Base-by-base conservation (phyloP, 2,329 filamentous ascomycete species). In the Clonostachys sp. region DNA sequence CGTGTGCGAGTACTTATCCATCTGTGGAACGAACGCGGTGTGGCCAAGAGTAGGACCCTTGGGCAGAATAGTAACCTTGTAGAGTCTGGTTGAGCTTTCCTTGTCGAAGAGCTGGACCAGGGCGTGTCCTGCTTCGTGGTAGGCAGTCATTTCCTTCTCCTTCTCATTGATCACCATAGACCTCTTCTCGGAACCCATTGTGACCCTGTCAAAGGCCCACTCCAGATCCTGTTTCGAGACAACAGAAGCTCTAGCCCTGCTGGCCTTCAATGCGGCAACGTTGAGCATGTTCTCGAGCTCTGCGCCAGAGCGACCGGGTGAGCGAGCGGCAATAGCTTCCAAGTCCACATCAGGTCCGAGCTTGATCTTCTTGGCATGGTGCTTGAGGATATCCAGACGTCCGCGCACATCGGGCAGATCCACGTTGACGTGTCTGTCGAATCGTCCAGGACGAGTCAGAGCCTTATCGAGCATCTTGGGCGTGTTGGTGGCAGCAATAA, bases 281-380 rank as follows among this genome's bases (percentile, higher is more conserved):
- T 99, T 99, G 61, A 96, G 87, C 57, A 99, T 83, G 63, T 96
- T 99, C 70, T 97, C 94, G 12, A 99, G 77, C 58, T 99, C 94
- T 17, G 94, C 94, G 55, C 94, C 94, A 44, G 92, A 97, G 59
- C 95, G 91, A 12, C 94, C 94, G 47, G 90, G 85, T 13, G 91
- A 96, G 51, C 89, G 89, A 51, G 88, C 84, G 35, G 94, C 94
- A 58, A 99, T 82, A 50, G 88, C 79, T 24, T 89, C 82, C 36
- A 95, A 74, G 63, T 96, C 91, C 41, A 96, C 89, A 58, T 95
- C 86, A 6, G 81, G 74, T 34, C 82, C 79, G 45, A 89, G 77
- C 67, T 92, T 90, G 61, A 99, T 86, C 64, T 95, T 94, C 71
- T 89, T 88, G 67, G 94, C 87, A 68, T 99, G 91, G 63, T 99